A percentile compares a stretch with the other conserved stretches of the same genome.
phyloP scores from a whole-genome alignment of 2,329 filamentous ascomycete genomes.

The Boeremia exigua region DNA sequence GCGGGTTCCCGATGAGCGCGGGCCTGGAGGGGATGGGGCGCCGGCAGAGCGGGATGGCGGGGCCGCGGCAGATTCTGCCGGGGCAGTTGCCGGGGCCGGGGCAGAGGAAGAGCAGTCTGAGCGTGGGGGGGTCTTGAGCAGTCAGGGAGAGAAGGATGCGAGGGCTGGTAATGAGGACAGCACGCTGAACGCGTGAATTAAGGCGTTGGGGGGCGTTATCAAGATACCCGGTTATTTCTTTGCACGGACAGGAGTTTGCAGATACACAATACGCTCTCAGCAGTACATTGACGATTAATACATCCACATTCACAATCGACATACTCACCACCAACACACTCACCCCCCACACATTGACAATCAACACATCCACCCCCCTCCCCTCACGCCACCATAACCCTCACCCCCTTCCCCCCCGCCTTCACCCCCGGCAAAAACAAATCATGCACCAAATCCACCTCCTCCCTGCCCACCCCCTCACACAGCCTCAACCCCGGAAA shows the following conservation, averaged over 20 bases:
- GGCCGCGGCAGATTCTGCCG: conserved; percentile 46
- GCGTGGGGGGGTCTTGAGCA: conserved; percentile 28
- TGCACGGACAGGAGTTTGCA: too few species aligned
- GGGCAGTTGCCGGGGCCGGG: conserved; percentile 46
- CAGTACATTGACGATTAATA: too few species aligned
- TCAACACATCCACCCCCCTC: too few species aligned
- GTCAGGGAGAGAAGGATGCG: too few species aligned
- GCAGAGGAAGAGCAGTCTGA: conserved; percentile 41
- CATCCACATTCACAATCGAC: too few species aligned
- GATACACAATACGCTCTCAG: too few species aligned
- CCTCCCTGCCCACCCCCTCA: conserved; percentile 13
- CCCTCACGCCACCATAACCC: conserved; percentile 5
- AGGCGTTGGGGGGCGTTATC: neutral
- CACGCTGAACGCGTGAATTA: too few species aligned
- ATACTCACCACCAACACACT: too few species aligned
- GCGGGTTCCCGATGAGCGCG: conserved; percentile 40
- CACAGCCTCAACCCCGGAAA: conserved; percentile 18
- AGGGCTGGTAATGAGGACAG: too few species aligned
- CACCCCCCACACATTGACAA: too few species aligned
- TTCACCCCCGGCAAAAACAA: conserved; percentile 16
- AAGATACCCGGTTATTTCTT: conserved; percentile 13
- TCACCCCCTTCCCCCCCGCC: conserved; percentile 9
- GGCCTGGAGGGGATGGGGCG: conserved; percentile 35
- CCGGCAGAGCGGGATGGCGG: conserved; percentile 41
- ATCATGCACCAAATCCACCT: conserved; percentile 17